A percentile compares a stretch with the other conserved stretches of the same genome.
Evolutionary conservation across 1,139 yeast species (phyloP).

Genomic region (Protomyces inundatus): DNA sequence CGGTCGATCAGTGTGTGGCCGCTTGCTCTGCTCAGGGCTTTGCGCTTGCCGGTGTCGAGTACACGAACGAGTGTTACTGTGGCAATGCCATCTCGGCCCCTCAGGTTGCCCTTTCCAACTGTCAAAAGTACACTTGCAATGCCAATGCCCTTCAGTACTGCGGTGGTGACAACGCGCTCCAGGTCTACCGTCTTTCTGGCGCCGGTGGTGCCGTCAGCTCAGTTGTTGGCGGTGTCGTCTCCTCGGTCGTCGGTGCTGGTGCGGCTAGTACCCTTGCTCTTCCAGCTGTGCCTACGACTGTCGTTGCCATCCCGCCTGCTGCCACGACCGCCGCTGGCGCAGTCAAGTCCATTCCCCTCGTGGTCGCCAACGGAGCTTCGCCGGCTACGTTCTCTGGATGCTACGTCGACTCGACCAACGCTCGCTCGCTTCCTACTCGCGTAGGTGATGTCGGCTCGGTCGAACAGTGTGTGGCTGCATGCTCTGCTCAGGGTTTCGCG

Average conservation of each 20-base stretch:
- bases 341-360: neutral
- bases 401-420: constrained; percentile 20
- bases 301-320: neutral
- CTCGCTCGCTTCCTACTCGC: constrained; percentile 5
- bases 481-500: constrained; percentile 18
- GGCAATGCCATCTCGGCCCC: neutral
- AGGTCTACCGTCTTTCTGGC: neutral
- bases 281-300: too few species aligned
- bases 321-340: neutral
- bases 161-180: neutral
- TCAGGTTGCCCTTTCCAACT: neutral
- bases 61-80: constrained; percentile 1
- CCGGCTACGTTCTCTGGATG: constrained; percentile 16
- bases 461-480: constrained; percentile 13
- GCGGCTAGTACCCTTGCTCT: too few species aligned
- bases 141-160: neutral
- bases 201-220: neutral
- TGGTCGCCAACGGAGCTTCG: neutral
- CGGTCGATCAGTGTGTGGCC: neutral
- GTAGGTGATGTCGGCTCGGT: constrained; percentile 2
- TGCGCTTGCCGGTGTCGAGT: constrained; percentile 1
- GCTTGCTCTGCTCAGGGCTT: neutral
- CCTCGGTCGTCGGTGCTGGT: too few species aligned
- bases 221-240: too few species aligned
- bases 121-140: neutral